Base-by-base conservation (phyloP, 1,284 basidiomycete species). In the Ceraceosorus bombacis region DNA sequence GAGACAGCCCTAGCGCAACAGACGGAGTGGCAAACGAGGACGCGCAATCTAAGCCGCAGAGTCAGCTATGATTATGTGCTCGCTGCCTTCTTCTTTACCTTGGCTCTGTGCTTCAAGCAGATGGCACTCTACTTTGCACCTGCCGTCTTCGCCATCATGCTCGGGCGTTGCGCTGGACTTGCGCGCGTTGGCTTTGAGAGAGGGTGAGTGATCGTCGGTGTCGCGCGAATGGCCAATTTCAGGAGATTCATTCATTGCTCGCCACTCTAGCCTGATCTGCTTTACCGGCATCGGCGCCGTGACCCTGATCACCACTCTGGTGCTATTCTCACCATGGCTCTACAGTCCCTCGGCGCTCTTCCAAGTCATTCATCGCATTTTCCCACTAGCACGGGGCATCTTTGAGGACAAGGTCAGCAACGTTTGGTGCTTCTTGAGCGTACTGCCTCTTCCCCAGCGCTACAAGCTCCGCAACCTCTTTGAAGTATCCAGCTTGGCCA, bases 381-480 rank as follows among this genome's bases (percentile, higher is more conserved):
- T 96, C 76, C 92, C 92, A 0, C 88, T 96, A 74, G 82, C 84
- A 5, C 85, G 90, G 49, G 91, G 92, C 6, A 81, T 96, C 5
- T 95, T 95, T 71, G 92, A 96, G 77, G 92, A 95, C 80, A 95
- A 95, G 76, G 92, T 96, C 27, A 89, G 91, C 51, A 96, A 95
- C 76, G 88, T 94, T 72, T 96, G 92, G 80, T 95, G 74, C 62
- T 66, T 70, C 48, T 43, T 71, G 41, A 63, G 60, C 2, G 72
- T 75, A 6, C 60, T 76, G 5, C 74, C 74, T 0, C 27, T 75
- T 15, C 73, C 72, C 6, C 54, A 55, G 41, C 51, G 64, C 6
- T 68, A 60, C 55, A 73, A 74, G 63, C 61, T 70, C 27, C 67
- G 61, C 39, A 67, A 73, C 38, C 43, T 68, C 48, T 53, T 77